Conservation (phyloP, 1,284 basidiomycete species). For the Austroboletus rostrupii region DNA sequence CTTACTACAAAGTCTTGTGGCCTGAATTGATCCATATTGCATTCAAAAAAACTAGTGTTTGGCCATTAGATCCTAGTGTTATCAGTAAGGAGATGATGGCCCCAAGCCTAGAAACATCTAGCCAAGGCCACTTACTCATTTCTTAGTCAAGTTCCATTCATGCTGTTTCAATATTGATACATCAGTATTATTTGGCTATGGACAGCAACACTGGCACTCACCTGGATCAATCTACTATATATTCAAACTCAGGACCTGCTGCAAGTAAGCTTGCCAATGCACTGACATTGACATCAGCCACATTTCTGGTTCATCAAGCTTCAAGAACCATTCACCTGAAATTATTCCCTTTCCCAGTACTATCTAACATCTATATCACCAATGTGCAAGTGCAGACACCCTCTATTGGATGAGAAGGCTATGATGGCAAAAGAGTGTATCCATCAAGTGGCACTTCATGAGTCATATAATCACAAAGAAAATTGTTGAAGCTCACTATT, state of each 20-base stretch:
- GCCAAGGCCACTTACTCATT: not conserved
- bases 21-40: not conserved
- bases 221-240: too few species aligned
- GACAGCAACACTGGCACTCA: too few species aligned
- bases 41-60: not conserved
- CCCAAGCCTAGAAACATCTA: not conserved
- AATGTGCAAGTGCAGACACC: not conserved
- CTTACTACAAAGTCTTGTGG: not conserved
- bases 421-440: not conserved
- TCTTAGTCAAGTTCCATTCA: not conserved
- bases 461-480: not conserved
- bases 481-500: not conserved
- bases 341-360: not conserved
- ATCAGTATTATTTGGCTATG: not conserved
- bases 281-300: too few species aligned
- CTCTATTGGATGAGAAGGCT: not conserved
- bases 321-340: not conserved
- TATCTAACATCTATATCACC: not conserved
- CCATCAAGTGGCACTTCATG: not conserved
- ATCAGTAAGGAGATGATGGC: slow-evolving; percentile 2
- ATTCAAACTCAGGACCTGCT: too few species aligned
- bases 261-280: too few species aligned
- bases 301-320: not conserved
- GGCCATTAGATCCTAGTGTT: slow-evolving; percentile 3
- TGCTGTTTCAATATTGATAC: not conserved